phyloP scores from a whole-genome alignment of 345 rosid species.

The Pistacia integerrima region DNA sequence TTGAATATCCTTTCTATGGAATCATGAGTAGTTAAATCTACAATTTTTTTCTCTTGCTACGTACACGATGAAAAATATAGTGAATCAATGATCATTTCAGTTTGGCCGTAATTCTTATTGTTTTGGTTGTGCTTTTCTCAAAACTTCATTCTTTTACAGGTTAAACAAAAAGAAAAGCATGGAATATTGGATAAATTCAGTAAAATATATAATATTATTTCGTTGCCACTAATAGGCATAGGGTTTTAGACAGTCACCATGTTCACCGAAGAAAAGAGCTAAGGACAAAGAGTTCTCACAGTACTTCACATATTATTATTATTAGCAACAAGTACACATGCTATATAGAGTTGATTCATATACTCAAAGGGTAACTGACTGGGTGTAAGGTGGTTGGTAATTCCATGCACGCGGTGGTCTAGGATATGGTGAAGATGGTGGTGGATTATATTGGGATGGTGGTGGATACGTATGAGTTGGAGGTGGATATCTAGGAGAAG shows the following conservation, averaged over 20 bases:
- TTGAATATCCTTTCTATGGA: too few relatives aligned
- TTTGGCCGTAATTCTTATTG: too few relatives aligned
- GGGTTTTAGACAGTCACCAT: background rate
- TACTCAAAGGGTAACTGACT: slow-evolving; percentile 4
- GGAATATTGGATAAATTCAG: background rate
- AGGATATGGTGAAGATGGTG: slow-evolving; percentile 22
- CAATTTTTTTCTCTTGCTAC: too few relatives aligned
- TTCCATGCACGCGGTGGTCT: slow-evolving; percentile 12
- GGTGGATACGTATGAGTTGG: slow-evolving; percentile 11
- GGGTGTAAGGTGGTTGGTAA: slow-evolving; percentile 9
- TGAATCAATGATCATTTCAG: too few relatives aligned
- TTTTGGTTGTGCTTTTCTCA: too few relatives aligned
- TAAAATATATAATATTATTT: background rate
- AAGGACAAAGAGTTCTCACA: background rate
- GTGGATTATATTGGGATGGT: slow-evolving; percentile 6
- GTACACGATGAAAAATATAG: too few relatives aligned
- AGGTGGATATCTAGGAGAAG: background rate
- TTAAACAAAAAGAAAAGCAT: too few relatives aligned
- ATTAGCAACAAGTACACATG: background rate
- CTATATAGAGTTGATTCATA: background rate
- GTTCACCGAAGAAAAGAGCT: background rate
- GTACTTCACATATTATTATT: background rate
- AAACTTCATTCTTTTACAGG: too few relatives aligned
- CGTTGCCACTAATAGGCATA: background rate
- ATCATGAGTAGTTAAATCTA: too few relatives aligned